Conservation (phyloP, 2,329 filamentous ascomycete species). For the Proliferodiscus dingleyae region DNA sequence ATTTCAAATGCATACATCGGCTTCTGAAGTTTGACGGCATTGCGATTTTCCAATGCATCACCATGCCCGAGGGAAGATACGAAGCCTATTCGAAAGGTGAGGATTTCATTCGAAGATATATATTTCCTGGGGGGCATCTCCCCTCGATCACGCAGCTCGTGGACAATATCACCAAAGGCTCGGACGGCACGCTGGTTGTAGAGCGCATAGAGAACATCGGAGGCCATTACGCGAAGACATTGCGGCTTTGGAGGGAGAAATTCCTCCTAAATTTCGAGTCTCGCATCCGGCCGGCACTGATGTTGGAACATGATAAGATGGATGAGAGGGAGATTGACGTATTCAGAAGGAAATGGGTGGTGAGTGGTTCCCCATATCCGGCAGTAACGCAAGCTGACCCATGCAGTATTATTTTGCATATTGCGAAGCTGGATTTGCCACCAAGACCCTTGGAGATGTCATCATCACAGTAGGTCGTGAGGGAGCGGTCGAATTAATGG, state of each 20-base stretch:
- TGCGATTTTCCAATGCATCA: slow-evolving; percentile 71
- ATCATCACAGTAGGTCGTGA: slow-evolving; percentile 60
- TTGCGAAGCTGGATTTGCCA: slow-evolving; percentile 68
- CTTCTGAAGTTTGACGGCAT: slow-evolving; percentile 63
- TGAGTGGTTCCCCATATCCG: slow-evolving; percentile 29
- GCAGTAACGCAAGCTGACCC: slow-evolving; percentile 3
- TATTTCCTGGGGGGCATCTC: slow-evolving; percentile 73
- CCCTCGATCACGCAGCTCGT: slow-evolving; percentile 54
- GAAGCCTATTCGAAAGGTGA: slow-evolving; percentile 60
- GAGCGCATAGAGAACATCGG: slow-evolving; percentile 69
- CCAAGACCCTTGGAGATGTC: slow-evolving; percentile 67
- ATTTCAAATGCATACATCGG: slow-evolving; percentile 60
- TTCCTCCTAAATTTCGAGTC: slow-evolving; percentile 60
- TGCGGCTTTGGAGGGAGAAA: slow-evolving; percentile 62
- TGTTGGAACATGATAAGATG: slow-evolving; percentile 53
- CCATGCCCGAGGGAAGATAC: slow-evolving; percentile 66
- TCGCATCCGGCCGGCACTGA: slow-evolving; percentile 55
- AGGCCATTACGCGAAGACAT: slow-evolving; percentile 65
- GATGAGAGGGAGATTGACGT: slow-evolving; percentile 58
- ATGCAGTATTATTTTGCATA: slow-evolving; percentile 69
- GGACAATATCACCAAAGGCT: slow-evolving; percentile 55
- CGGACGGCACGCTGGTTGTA: slow-evolving; percentile 57
- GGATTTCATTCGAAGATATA: slow-evolving; percentile 73
- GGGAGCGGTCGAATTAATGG: slow-evolving; percentile 59
- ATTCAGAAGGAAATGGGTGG: slow-evolving; percentile 68